Conservation (phyloP, 1,284 basidiomycete species). For the Cryptococcus sp. region DNA sequence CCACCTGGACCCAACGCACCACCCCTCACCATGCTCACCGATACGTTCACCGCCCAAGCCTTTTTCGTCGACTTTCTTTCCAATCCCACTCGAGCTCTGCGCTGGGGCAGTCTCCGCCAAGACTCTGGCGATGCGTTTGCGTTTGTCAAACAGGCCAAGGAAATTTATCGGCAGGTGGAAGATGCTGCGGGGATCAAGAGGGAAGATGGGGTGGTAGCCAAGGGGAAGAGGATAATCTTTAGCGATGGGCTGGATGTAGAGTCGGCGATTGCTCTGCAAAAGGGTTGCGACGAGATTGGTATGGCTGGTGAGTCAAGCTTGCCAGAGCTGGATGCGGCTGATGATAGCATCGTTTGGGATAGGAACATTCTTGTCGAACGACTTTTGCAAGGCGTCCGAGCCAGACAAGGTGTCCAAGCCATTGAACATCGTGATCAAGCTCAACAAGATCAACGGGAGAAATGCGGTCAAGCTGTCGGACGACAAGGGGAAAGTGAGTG, state of each 20-base stretch:
- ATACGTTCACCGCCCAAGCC: slow-evolving; percentile 79
- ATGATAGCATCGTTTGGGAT: slow-evolving; percentile 71
- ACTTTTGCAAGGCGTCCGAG: slow-evolving; percentile 62
- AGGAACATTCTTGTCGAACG: slow-evolving; percentile 85
- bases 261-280: slow-evolving; percentile 63
- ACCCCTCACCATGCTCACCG: slow-evolving; percentile 73
- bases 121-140: slow-evolving; percentile 81
- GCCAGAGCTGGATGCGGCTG: not conserved
- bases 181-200: slow-evolving; percentile 35
- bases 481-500: slow-evolving; percentile 71
- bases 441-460: slow-evolving; percentile 63
- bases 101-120: slow-evolving; percentile 80
- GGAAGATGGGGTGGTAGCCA: slow-evolving; percentile 58
- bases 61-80: slow-evolving; percentile 72
- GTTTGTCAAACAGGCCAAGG: slow-evolving; percentile 67
- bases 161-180: slow-evolving; percentile 51
- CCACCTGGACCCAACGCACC: slow-evolving; percentile 47
- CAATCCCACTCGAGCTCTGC: slow-evolving; percentile 57
- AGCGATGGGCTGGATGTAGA: slow-evolving; percentile 73
- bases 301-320: slow-evolving; percentile 56
- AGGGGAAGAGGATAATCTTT: slow-evolving; percentile 68
- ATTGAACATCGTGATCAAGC: slow-evolving; percentile 89
- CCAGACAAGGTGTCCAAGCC: slow-evolving; percentile 63
- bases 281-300: slow-evolving; percentile 66
- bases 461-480: slow-evolving; percentile 89